A percentile compares a stretch with the other conserved stretches of the same genome.
Evolutionary conservation across 805 yeast species (phyloP).

Genomic region (Zygotorulaspora chibaensis): DNA sequence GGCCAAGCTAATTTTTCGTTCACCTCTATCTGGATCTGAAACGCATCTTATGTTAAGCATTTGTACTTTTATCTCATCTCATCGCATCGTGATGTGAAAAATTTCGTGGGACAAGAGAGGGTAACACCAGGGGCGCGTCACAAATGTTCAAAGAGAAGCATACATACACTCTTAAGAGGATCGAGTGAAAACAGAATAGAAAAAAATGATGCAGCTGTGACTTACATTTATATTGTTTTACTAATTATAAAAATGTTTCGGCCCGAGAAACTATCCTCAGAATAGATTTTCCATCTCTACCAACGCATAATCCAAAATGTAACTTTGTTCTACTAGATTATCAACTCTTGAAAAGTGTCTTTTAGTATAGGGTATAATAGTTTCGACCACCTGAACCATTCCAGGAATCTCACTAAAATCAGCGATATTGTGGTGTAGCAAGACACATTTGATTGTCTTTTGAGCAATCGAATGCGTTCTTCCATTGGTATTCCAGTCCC

Average conservation of each 20-base stretch:
- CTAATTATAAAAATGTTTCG: neutral
- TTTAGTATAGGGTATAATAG: constrained; percentile 83
- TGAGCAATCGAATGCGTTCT: constrained; percentile 79
- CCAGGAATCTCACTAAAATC: constrained; percentile 62
- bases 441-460: constrained; percentile 60
- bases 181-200: neutral
- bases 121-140: constrained; percentile 4
- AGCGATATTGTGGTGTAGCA: constrained; percentile 51
- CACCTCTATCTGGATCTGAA: neutral
- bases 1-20: neutral
- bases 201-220: neutral
- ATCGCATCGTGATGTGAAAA: constrained; percentile 10
- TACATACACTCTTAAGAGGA: neutral
- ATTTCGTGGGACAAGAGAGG: constrained; percentile 5
- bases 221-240: neutral
- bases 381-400: constrained; percentile 60
- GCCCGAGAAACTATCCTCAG: constrained; percentile 5
- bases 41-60: too few relatives aligned
- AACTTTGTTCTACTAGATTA: constrained; percentile 80
- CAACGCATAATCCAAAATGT: constrained; percentile 75
- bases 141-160: too few relatives aligned
- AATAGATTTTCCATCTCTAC: constrained; percentile 60
- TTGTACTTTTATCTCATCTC: constrained; percentile 14
- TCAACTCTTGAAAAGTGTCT: constrained; percentile 78
- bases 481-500: constrained; percentile 95